Conservation (phyloP, 2,329 filamentous ascomycete species). For the Exserohilum rostratum region DNA sequence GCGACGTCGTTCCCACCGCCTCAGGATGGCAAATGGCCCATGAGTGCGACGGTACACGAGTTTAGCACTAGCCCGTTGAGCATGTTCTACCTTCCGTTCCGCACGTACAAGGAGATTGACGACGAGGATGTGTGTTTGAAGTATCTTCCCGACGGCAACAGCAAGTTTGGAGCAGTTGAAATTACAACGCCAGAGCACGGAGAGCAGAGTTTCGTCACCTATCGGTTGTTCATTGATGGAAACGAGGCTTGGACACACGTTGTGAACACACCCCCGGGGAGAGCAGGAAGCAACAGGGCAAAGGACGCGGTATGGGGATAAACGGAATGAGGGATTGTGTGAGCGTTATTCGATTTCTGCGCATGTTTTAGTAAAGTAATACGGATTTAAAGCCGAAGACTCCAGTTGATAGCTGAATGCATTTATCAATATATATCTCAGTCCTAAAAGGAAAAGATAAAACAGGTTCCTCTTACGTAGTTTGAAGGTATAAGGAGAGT, state of each 20-base stretch:
- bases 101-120: conserved; percentile 82
- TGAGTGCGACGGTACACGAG: conserved; percentile 69
- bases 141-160: conserved; percentile 85
- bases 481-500: too few species aligned
- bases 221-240: conserved; percentile 83
- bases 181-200: conserved; percentile 71
- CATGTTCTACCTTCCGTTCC: conserved; percentile 89
- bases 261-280: conserved; percentile 51
- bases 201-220: conserved; percentile 76
- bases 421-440: too few species aligned
- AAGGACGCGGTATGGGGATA: conserved; percentile 56
- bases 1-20: conserved; percentile 76
- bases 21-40: conserved; percentile 63
- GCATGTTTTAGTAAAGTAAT: too few species aligned
- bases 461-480: too few species aligned
- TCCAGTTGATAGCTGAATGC: too few species aligned
- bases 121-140: conserved; percentile 83
- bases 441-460: too few species aligned
- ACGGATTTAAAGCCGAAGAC: too few species aligned
- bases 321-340: not conserved
- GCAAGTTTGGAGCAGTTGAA: conserved; percentile 84
- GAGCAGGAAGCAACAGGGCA: conserved; percentile 48
- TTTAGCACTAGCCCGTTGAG: conserved; percentile 90
- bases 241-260: conserved; percentile 73
- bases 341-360: not conserved